Evolutionary conservation across 805 yeast species (phyloP), one percentile per base, ranked within the genome.

Genomic region (Kregervanrija pseudodelftensis): DNA sequence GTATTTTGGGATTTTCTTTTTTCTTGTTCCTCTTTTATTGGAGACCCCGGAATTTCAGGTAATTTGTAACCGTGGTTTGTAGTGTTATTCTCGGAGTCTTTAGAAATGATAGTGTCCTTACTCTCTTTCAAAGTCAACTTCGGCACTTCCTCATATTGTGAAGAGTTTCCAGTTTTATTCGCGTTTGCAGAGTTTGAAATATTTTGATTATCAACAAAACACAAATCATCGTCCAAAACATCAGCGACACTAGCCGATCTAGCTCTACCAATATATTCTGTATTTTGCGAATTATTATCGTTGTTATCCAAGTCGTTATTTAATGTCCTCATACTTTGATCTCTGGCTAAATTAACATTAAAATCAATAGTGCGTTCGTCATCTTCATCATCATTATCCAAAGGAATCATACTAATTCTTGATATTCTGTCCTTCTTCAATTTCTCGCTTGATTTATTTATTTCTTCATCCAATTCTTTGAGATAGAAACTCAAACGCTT

Each of bases 401-500:
- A 48, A 40, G 54, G 52, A 30, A 59, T 46, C 63, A 60, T 53
- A 47, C 63, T 58, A 37, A 57, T 36, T 41, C 65, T 54, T 5
- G 63, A 51, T 14, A 51, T 37, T 43, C 57, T 59, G 17, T 49
- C 50, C 3, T 36, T 43, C 17, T 43, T 39, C 30, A 37, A 28
- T 2, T 33, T 15, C 11, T 39, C 37, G 9, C 17, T 10, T 17
- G 16, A 45, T 31, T 45, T 52, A 11, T 38, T 47, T 39, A 53
- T 49, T 48, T 52, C 52, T 15, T 47, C 49, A 34, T 49, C 54
- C 11, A 51, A 31, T 14, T 53, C 59, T 37, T 64, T 67, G 46
- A 74, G 49, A 36, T 68, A 66, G 14, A 69, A 65, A 14, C 74
- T 75, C 55, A 82, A 67, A 56, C 83, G 81, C 35, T 73, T 74